Base-by-base conservation (phyloP, 441 rosid species). In the Omphalea diandra region DNA sequence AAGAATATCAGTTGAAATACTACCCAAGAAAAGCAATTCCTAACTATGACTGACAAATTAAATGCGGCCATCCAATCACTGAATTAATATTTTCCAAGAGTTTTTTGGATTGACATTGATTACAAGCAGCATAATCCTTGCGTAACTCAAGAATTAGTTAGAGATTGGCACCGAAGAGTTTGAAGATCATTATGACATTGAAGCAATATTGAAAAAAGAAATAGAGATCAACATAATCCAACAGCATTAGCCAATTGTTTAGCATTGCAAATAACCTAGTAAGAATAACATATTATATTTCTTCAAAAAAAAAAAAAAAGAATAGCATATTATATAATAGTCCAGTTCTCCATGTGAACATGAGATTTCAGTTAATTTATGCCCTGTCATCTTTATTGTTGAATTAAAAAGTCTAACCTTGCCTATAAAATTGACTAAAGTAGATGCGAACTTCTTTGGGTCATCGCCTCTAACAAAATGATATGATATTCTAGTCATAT, bases 381-480 rank as follows among this genome's bases (percentile, higher is more conserved):
- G 29, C 22, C 22, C 5, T 3, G 4, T 52, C 31, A 32, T 59
- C 46, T 43, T 40, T 14, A 53, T 36, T 26, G 43, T 17, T 68
- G 61, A 72, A 61, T 50, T 20, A 12, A 43, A 61, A 43, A 35
- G 32, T 75, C 90, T 77, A 65, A 95, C 99, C 99, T 88, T 90
- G 78, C 92, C 88, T 94, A 88, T 88, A 76, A 95, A 95, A 83
- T 83, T 89, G 70, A 90, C 79, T 68, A 95, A 78, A 73, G 84
- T 86, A 52, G 90, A 81, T 8, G 95, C 96, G 68, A 95, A 90
- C 81, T 88, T 88, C 80, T 79, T 75, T 11, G 84, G 89, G 75
- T 85, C 73, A 65, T 90, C 81, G 71, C 96, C 96, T 83, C 94
- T 86, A 64, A 95, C 92, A 85, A 85, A 95, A 86, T 95, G 94